Conservation (phyloP, 164 flowering plant species). For the Tetrastigma voinierianum region DNA sequence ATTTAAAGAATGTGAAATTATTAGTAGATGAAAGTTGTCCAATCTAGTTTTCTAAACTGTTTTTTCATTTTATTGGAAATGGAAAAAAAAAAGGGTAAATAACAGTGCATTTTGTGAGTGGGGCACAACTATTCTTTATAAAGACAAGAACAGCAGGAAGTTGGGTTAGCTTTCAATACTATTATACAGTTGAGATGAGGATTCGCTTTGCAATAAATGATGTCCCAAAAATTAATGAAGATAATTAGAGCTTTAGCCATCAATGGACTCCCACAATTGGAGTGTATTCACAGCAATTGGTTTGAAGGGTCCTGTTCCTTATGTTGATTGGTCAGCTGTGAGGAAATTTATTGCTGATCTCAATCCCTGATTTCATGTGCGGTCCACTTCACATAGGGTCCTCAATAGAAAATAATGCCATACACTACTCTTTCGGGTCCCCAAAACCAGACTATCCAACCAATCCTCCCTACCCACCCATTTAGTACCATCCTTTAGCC, state of each 20-base stretch:
- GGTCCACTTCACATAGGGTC: not conserved
- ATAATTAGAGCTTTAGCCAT: conserved; percentile 2
- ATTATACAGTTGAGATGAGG: not conserved
- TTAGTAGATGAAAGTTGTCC: too few species aligned
- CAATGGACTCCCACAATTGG: not conserved
- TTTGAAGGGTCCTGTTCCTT: not conserved
- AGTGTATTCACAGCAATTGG: conserved; percentile 15
- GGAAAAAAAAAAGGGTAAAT: too few species aligned
- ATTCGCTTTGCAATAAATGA: not conserved
- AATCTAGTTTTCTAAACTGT: too few species aligned
- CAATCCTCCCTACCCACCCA: too few species aligned
- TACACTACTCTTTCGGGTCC: too few species aligned
- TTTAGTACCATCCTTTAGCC: too few species aligned
- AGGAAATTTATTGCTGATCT: not conserved
- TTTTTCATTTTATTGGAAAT: too few species aligned
- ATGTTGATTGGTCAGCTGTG: not conserved
- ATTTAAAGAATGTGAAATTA: too few species aligned
- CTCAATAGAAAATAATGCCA: not conserved
- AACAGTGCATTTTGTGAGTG: too few species aligned
- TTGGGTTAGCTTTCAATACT: not conserved
- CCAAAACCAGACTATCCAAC: too few species aligned
- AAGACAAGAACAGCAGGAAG: too few species aligned
- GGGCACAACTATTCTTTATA: too few species aligned
- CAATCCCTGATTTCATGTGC: not conserved
- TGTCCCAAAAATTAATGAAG: not conserved